Conservation (phyloP, 306 rosid species). For the Citrullus mucosospermus region DNA sequence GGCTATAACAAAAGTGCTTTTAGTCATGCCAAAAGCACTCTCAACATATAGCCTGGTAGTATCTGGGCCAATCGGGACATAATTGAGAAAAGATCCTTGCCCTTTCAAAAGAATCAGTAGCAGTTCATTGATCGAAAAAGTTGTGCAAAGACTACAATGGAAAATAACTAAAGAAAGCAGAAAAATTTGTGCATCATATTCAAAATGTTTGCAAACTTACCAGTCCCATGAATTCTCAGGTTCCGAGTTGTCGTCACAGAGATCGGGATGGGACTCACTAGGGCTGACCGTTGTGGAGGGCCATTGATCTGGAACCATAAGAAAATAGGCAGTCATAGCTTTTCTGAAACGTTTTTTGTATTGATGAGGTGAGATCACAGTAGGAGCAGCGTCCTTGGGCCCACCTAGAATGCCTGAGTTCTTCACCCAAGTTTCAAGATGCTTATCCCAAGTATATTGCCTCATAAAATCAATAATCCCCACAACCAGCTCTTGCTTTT, state of each 20-base stretch:
- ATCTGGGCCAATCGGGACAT: not conserved
- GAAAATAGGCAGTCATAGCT: conserved; percentile 93
- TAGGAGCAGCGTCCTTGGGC: conserved; percentile 71
- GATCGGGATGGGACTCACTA: conserved; percentile 60
- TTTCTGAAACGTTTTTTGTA: conserved; percentile 96
- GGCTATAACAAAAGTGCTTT: not conserved
- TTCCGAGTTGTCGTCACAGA: conserved; percentile 41
- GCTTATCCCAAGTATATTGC: conserved; percentile 99
- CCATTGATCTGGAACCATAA: conserved; percentile 99
- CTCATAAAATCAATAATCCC: conserved; percentile 98
- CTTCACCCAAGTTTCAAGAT: conserved; percentile 97
- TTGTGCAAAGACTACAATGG: not conserved
- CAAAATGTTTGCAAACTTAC: not conserved
- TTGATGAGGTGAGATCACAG: conserved; percentile 81
- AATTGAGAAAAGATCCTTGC: not conserved
- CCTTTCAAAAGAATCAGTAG: not conserved
- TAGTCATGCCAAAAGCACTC: not conserved
- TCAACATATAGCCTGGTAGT: not conserved
- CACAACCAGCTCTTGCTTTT: conserved; percentile 76
- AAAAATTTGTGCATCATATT: not conserved
- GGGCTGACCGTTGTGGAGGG: conserved; percentile 41
- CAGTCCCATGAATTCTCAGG: conserved; percentile 16
- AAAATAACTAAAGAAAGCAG: not conserved
- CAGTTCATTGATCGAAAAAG: not conserved
- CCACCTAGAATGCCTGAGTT: conserved; percentile 98